Percentiles rank a stretch among this genome's conserved stretches.
phyloP scores from a whole-genome alignment of 441 rosid genomes.

The Jatropha podagrica region DNA sequence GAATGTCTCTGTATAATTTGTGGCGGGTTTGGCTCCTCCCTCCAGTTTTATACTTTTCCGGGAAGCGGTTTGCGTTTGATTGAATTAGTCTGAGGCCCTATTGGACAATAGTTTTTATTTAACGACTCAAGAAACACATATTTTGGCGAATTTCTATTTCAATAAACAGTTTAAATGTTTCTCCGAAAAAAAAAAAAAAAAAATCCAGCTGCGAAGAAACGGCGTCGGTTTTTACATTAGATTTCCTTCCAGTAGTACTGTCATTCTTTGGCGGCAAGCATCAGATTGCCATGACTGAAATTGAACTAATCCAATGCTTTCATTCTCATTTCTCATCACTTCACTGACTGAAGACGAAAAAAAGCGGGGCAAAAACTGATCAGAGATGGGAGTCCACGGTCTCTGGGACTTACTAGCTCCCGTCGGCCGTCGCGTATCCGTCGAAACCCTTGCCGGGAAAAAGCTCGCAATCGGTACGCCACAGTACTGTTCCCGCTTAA shows the following conservation, averaged over 20 bases:
- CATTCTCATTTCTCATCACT: not conserved
- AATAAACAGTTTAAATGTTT: too few relatives aligned
- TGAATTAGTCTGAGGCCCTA: too few relatives aligned
- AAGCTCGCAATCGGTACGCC: constrained; percentile 77
- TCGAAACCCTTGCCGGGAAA: constrained; percentile 86
- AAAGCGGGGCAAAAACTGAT: not conserved
- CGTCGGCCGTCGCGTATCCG: constrained; percentile 96
- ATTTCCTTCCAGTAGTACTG: too few relatives aligned
- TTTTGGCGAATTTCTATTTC: too few relatives aligned
- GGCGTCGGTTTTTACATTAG: too few relatives aligned
- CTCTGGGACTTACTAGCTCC: constrained; percentile 95
- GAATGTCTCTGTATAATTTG: not conserved
- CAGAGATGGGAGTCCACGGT: constrained; percentile 87
- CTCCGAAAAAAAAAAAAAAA: too few relatives aligned
- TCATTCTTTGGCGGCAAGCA: constrained; percentile 17
- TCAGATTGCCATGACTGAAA: not conserved
- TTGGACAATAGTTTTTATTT: too few relatives aligned
- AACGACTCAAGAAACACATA: too few relatives aligned
- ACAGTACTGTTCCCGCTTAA: not conserved
- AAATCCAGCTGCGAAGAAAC: too few relatives aligned
- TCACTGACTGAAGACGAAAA: not conserved
- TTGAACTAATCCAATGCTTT: not conserved
- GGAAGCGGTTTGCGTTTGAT: too few relatives aligned
- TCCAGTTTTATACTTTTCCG: too few relatives aligned
- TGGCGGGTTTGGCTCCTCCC: not conserved